phyloP scores from a whole-genome alignment of 768 basidiomycete genomes.

The Pulveroboletus sp. region DNA sequence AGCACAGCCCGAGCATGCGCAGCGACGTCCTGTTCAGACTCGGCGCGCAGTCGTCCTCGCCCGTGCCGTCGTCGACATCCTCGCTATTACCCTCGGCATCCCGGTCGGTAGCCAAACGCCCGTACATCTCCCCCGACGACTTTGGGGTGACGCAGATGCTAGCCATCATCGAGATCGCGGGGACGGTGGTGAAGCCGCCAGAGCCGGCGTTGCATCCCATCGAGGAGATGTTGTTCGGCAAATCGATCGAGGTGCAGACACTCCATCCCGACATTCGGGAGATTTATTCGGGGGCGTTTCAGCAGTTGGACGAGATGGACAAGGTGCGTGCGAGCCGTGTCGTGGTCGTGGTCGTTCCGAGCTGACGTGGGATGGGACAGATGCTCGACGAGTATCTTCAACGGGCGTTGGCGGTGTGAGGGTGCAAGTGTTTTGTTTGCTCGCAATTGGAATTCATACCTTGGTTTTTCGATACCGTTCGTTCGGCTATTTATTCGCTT shows the following conservation, averaged over 20 bases:
- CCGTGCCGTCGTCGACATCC: background rate
- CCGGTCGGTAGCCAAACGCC: constrained; percentile 35
- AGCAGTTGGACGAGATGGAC: constrained; percentile 76
- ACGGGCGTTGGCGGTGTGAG: constrained; percentile 21
- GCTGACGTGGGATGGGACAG: constrained; percentile 10
- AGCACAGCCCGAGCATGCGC: background rate
- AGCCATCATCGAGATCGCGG: constrained; percentile 75
- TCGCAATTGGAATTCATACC: background rate
- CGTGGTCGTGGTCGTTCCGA: background rate
- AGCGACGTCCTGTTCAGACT: constrained; percentile 29
- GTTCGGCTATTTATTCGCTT: constrained; percentile 14
- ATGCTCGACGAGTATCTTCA: constrained; percentile 31
- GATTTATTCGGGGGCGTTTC: constrained; percentile 66
- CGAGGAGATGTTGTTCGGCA: constrained; percentile 71
- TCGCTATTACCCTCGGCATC: background rate
- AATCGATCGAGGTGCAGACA: constrained; percentile 52
- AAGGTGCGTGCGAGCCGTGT: constrained; percentile 50
- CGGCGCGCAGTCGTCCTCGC: background rate
- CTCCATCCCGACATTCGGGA: constrained; percentile 71
- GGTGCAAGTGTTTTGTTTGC: background rate
- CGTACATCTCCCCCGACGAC: constrained; percentile 67
- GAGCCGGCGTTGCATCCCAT: constrained; percentile 52
- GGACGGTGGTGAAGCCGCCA: constrained; percentile 35
- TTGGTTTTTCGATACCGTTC: background rate
- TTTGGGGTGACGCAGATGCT: constrained; percentile 87